These are phyloP conservation scores for Penicillium chermesinum DNA, from an alignment of 495 filamentous ascomycete genomes.

Conservation along the genomic window DNA sequence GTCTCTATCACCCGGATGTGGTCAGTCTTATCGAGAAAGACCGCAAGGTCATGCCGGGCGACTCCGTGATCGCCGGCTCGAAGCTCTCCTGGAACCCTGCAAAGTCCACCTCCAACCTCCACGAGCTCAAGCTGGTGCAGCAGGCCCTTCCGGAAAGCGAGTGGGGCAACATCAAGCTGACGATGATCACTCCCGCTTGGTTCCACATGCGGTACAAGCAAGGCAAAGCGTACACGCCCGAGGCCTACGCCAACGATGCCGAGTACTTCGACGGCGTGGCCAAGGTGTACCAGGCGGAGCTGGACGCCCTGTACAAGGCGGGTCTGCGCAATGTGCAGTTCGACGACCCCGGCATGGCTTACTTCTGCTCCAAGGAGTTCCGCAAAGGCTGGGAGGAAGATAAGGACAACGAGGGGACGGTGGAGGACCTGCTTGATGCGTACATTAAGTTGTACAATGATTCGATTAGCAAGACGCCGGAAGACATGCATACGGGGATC, in stretches of 20 bases:
- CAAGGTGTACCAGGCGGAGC: conserved; percentile 54
- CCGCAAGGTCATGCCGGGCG: conserved; percentile 54
- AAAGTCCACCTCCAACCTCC: conserved; percentile 48
- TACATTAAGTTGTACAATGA: conserved; percentile 62
- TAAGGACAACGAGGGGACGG: conserved; percentile 46
- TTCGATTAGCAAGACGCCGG: conserved; percentile 49
- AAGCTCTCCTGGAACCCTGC: conserved; percentile 54
- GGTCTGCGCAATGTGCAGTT: conserved; percentile 61
- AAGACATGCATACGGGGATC: conserved; percentile 60
- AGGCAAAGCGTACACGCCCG: conserved; percentile 48
- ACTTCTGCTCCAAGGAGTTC: conserved; percentile 63
- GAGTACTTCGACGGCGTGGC: conserved; percentile 60
- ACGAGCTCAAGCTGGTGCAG: conserved; percentile 55
- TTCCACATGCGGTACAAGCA: conserved; percentile 61
- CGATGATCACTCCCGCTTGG: conserved; percentile 62
- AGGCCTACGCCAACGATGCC: conserved; percentile 53
- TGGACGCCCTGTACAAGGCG: conserved; percentile 55
- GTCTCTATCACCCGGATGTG: conserved; percentile 67
- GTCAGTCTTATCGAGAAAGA: conserved; percentile 58
- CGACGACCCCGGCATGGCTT: conserved; percentile 60
- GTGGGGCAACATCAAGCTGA: conserved; percentile 56
- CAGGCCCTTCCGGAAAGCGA: conserved; percentile 39
- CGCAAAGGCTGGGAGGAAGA: conserved; percentile 55
- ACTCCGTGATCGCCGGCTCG: conserved; percentile 59
- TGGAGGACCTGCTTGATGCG: conserved; percentile 51